Conservation (phyloP, 352 stramenopile species). For the Elongisporangium prolatum region DNA sequence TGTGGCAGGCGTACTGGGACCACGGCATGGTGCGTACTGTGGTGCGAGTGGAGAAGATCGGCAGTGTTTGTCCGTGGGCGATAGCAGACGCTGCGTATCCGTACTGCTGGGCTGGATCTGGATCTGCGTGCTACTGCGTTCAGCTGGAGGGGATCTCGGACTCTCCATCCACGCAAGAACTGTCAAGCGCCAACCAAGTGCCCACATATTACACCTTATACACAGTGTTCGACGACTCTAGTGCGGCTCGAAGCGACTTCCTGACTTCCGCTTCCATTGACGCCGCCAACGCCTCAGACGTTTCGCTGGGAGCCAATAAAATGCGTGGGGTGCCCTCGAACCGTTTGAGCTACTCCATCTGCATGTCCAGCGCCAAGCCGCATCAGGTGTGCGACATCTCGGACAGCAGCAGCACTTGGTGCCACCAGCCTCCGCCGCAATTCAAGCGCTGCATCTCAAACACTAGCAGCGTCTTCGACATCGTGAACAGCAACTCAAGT, state of each 20-base stretch:
- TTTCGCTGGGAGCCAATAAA: not conserved
- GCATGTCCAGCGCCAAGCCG: slow-evolving; percentile 4
- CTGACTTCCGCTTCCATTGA: not conserved
- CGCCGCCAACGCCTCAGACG: not conserved
- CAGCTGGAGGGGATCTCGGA: not conserved
- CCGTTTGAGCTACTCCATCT: slow-evolving; percentile 3
- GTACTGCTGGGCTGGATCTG: not conserved
- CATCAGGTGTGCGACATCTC: slow-evolving; percentile 1
- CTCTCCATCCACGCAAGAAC: not conserved
- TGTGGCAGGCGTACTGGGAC: not conserved
- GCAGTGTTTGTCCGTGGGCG: not conserved
- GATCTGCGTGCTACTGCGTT: not conserved
- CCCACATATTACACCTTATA: not conserved
- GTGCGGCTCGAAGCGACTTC: not conserved
- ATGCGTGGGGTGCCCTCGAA: slow-evolving; percentile 3
- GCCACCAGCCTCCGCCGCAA: too few species aligned
- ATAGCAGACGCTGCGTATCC: not conserved
- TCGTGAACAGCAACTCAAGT: too few species aligned
- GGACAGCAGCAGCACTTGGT: slow-evolving; percentile 2
- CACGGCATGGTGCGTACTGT: not conserved
- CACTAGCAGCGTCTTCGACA: too few species aligned
- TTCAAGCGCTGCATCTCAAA: too few species aligned
- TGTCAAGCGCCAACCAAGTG: not conserved
- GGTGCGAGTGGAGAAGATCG: not conserved
- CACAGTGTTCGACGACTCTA: not conserved